Base-by-base conservation (phyloP, 169 alveolate species). In the Plasmodium fragile region DNA sequence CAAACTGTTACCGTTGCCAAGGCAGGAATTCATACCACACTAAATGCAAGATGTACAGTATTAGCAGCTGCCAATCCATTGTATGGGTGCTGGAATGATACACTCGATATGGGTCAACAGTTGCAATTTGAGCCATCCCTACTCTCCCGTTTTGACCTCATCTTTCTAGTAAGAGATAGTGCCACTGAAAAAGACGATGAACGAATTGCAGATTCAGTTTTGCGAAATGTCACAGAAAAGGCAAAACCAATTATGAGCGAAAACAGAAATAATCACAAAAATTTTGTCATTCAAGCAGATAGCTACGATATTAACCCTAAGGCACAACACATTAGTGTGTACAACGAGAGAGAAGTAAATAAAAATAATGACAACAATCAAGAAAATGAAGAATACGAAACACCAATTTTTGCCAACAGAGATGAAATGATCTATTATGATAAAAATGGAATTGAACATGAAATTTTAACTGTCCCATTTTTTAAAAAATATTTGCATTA, bases 11-110 rank as follows among this genome's bases (percentile, higher is more conserved):
- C 99, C 0, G 99, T 99, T 43, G 99, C 99, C 2, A 99, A 99
- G 93, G 99, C 99, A 6, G 99, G 99, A 18, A 98, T 99, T 25
- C 99, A 99, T 94, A 98, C 99, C 28, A 96, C 99, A n/a, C 96
- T 99, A 83, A 99, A 99, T 95, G 99, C 99, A 45, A 92, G 97
- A 41, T 99, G 99, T 95, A 95, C 99, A 53, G 99, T 99, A 2
- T 96, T 99, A 52, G 99, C 99, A 11, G 99, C 99, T 13, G 99
- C 99, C n/a, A 99, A 99, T 94, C 99, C 99, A 0, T 96, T 99
- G 69, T 99, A 99, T 96, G 99, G 99, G 0, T 98, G 98, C 77
- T 99, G 98, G 98, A 96, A 97, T 80, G 98, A 97, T 81, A 98
- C 97, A 69, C 92, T 97, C 92, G 97, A 98, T 55, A 97, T 99